These are phyloP conservation scores for Cichorium intybus DNA, from an alignment of 140 eudicot genomes.

Conservation along the genomic window DNA sequence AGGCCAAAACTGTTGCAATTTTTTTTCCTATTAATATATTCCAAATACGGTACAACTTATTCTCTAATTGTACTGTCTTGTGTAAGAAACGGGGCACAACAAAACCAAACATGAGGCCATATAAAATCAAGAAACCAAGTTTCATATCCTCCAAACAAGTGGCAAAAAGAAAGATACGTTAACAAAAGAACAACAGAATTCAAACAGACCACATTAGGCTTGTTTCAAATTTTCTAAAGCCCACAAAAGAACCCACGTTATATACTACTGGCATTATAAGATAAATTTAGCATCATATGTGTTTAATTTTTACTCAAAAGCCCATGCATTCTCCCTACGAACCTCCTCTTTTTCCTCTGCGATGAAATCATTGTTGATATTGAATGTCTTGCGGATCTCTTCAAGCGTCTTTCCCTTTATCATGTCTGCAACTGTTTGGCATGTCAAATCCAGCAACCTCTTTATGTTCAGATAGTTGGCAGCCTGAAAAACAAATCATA, in stretches of 20 bases:
- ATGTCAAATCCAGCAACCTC: conserved; percentile 42
- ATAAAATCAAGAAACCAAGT: not conserved
- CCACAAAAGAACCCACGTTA: conserved; percentile 7
- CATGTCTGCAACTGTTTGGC: conserved; percentile 56
- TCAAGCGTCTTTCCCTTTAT: conserved; percentile 51
- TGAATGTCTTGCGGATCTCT: conserved; percentile 45
- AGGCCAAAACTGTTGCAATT: too few relatives aligned
- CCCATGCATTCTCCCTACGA: conserved; percentile 54
- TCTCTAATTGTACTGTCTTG: too few relatives aligned
- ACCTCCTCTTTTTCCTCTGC: conserved; percentile 54
- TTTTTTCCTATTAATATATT: too few relatives aligned
- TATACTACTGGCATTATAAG: conserved; percentile 10
- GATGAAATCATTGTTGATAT: conserved; percentile 43
- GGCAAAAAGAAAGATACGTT: not conserved
- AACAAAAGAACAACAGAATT: not conserved
- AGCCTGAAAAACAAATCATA: conserved; percentile 28
- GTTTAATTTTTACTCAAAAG: conserved; percentile 30
- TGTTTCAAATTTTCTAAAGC: not conserved
- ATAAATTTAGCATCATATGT: not conserved
- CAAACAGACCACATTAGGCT: conserved; percentile 12
- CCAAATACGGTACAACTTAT: too few relatives aligned
- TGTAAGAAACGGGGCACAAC: too few relatives aligned
- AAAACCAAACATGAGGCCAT: too few relatives aligned
- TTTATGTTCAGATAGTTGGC: conserved; percentile 48
- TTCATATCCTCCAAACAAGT: not conserved